Evolutionary conservation across 108 stramenopile species (phyloP).

Genomic region (Fragilaria radians): DNA sequence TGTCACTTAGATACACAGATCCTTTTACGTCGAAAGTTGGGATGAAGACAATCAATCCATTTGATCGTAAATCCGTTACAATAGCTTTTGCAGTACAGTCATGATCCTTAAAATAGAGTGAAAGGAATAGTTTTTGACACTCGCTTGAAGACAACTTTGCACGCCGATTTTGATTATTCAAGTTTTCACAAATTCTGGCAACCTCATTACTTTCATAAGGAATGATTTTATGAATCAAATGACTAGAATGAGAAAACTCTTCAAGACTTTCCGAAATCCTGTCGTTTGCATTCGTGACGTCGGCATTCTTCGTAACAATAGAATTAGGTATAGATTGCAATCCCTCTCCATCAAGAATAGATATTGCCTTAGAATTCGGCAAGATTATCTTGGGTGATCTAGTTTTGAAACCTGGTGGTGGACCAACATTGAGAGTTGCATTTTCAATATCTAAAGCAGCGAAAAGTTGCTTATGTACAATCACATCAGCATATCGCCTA

Average conservation of each 20-base stretch:
- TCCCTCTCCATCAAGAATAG: slow-evolving; percentile 29
- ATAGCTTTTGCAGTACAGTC: slow-evolving; percentile 38
- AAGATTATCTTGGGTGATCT: slow-evolving; percentile 6
- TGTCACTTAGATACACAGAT: slow-evolving; percentile 48
- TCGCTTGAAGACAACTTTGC: slow-evolving; percentile 59
- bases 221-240: neutral
- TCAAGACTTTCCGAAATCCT: neutral
- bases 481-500: slow-evolving; percentile 30
- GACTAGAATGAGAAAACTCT: neutral
- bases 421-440: neutral
- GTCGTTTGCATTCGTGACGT: neutral
- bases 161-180: slow-evolving; percentile 46
- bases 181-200: slow-evolving; percentile 30
- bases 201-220: slow-evolving; percentile 18
- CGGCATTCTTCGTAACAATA: neutral
- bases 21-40: slow-evolving; percentile 50
- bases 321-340: slow-evolving; percentile 1
- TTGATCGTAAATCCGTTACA: slow-evolving; percentile 27
- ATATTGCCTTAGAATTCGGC: slow-evolving; percentile 34
- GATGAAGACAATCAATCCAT: slow-evolving; percentile 49
- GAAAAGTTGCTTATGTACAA: slow-evolving; percentile 59
- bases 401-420: neutral
- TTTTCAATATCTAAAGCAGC: slow-evolving; percentile 1
- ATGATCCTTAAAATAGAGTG: slow-evolving; percentile 44
- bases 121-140: slow-evolving; percentile 52